Base-by-base conservation (phyloP, 768 basidiomycete species). In the Lepiota venenata region DNA sequence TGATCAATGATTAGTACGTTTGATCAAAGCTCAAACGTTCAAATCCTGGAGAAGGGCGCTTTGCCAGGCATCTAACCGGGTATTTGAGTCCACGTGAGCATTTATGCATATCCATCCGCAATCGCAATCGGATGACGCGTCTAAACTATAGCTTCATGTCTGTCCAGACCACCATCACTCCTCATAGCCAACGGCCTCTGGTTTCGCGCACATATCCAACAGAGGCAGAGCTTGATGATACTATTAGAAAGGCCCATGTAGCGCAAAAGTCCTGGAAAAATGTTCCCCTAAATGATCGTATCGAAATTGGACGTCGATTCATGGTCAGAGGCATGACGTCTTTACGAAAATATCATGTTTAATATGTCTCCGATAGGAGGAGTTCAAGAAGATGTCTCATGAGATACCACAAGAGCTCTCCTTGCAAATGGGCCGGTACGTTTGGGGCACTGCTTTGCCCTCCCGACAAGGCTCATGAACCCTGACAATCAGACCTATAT, bases 391-490 rank as follows among this genome's bases (percentile, higher is more conserved):
- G 4, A 69, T 76, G 65, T 62, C 66, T 7, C 81, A 88, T 15
- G 81, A 88, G 27, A 79, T 92, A 12, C 82, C 84, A 0, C 63
- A 80, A 29, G 94, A 98, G 61, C 74, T 98, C 49, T 85, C 93
- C 0, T 60, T 85, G 49, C 91, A 97, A 71, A 98, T 99, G 89
- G 96, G 96, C 36, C 76, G 93, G 92, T 92, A 56, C 41, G 49
- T 48, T n/a, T 27, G 60, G 83, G 69, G 32, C 25, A 40, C 38
- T 14, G 47, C 43, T 36, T 39, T 52, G 16, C 46, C 21, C 32
- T 36, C 3, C 5, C 25, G 29, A 43, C 15, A n/a, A 32, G 6
- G 22, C 11, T 27, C 41, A 48, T 36, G 11, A 35, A 15, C 16
- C n/a, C 16, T 16, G 14, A 8, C n/a, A 9, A 7, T 15, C 56